Conservation (phyloP, 495 filamentous ascomycete species). For the Margaritispora aquatica region DNA sequence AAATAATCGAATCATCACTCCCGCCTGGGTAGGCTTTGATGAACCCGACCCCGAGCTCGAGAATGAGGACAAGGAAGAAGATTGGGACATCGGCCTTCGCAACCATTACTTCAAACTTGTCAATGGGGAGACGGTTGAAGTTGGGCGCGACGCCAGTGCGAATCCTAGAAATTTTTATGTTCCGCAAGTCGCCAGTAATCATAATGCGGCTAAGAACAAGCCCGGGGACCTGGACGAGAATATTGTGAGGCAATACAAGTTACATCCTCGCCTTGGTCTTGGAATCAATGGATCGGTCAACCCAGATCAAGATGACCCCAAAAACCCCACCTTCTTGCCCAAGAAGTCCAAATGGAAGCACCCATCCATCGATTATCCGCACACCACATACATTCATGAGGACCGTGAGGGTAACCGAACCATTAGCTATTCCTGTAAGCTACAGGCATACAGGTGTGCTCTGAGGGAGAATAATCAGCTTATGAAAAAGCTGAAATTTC, state of each 20-base stretch:
- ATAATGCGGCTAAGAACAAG: conserved; percentile 15
- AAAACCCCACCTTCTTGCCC: not conserved
- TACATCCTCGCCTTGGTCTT: conserved; percentile 21
- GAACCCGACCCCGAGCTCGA: not conserved
- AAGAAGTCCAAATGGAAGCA: not conserved
- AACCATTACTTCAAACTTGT: conserved; percentile 6
- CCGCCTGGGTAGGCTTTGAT: not conserved
- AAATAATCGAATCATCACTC: not conserved
- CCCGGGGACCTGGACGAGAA: conserved; percentile 19
- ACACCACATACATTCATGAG: not conserved
- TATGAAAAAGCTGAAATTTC: too few species aligned
- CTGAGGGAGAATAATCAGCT: too few species aligned
- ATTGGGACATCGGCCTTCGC: conserved; percentile 18
- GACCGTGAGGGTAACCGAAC: not conserved
- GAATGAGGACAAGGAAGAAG: not conserved
- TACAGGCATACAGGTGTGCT: too few species aligned
- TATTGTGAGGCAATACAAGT: conserved; percentile 4
- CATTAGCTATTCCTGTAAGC: not conserved
- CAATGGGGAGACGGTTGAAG: not conserved
- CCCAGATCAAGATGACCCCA: conserved; percentile 9
- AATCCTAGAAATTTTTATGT: conserved; percentile 17
- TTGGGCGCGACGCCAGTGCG: conserved; percentile 10
- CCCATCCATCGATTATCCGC: not conserved
- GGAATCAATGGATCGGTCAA: conserved; percentile 8
- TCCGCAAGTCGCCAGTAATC: conserved; percentile 9